Evolutionary conservation across 768 basidiomycete genomes (phyloP), one percentile per base, ranked within the genome.

Genomic region (Coprinopsis strossmayeri): DNA sequence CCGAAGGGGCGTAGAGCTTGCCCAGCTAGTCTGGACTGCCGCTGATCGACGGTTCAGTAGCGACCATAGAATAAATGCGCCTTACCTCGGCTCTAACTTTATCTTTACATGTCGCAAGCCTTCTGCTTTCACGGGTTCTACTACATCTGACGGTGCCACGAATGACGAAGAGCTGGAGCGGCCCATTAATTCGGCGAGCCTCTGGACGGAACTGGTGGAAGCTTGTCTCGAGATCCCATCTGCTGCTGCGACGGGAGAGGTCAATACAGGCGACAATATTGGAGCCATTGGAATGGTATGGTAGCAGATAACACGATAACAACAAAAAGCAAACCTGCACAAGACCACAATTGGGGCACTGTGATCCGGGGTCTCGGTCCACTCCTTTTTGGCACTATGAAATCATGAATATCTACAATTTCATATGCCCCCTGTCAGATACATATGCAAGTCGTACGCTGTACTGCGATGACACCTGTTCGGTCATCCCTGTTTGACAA

Each of bases 51-150:
- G 53, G 64, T 61, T 62, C 65, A 57, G 61, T 56, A 59, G 56
- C 59, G 48, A 52, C 52, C 62, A 58, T 50, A 53, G 51, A 57
- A 21, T 50, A 58, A 58, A 61, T 23, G 48, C 35, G 47, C 57
- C 85, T 81, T 69, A 89, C 89, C 81, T 85, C 39, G 87, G 76
- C 55, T 87, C 76, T 46, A 91, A 63, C 54, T 63, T 72, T 11
- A 72, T 58, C 35, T 69, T 65, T 26, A 72, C 72, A 63, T 89
- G 82, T 25, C 69, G 72, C 52, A 91, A 57, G 10, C 81, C 83
- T 46, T 86, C 79, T 52, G 76, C 74, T 17, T 68, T 67, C 17
- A 77, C 72, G 26, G 71, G 69, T 52, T 77, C 70, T 21, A 60
- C 62, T 20, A 70, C 65, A 27, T 65, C 56, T n/a, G 68, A 59